Evolutionary conservation across 2,329 filamentous ascomycete species (phyloP), one percentile per base, ranked within the genome.

Genomic region (Coniochaeta ligniaria): DNA sequence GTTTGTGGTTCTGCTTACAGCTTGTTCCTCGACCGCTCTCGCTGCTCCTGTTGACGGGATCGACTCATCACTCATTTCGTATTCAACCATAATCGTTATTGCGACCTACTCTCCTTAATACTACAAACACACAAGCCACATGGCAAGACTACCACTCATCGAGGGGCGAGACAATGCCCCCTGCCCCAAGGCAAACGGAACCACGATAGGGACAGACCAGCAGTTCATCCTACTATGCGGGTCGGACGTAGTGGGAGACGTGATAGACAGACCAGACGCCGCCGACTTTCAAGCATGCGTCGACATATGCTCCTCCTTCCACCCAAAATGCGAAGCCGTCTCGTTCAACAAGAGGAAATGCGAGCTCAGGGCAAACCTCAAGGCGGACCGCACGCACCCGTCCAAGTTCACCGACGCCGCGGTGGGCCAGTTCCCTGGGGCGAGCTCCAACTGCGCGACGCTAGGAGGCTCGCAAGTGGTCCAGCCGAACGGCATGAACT

Each of bases 301-400:
- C 8, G 71, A 71, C 38, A 55, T 69, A 0, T 72, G 68, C 60
- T 65, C 70, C 1, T 68, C 69, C 0, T 71, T 66, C 63, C 71
- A 73, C 59, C 68, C 72, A 0, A 66, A 64, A 61, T 71, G 70
- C 60, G 70, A 70, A 5, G 69, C 58, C 12, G 63, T 64, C 9
- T 62, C 67, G 0, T 71, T 67, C 54, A 63, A 69, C 54, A 65
- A 68, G 47, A 61, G 56, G 17, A 66, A 62, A 14, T 74, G 72
- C 58, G 63, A 66, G 14, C 64, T 73, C 31, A 67, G 66, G 47
- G 60, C 65, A 17, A 62, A 65, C 2, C 28, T 68, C 17, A 58
- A 28, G 2, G 31, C 60, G 1, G 60, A 57, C 3, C 54, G 58
- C 3, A 60, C 64, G 35, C 63, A 63, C 3, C 59, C 60, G 0